Percentiles rank a stretch among this genome's conserved stretches.
phyloP scores from a whole-genome alignment of 345 rosid species.

The Eucalyptus curtisii region DNA sequence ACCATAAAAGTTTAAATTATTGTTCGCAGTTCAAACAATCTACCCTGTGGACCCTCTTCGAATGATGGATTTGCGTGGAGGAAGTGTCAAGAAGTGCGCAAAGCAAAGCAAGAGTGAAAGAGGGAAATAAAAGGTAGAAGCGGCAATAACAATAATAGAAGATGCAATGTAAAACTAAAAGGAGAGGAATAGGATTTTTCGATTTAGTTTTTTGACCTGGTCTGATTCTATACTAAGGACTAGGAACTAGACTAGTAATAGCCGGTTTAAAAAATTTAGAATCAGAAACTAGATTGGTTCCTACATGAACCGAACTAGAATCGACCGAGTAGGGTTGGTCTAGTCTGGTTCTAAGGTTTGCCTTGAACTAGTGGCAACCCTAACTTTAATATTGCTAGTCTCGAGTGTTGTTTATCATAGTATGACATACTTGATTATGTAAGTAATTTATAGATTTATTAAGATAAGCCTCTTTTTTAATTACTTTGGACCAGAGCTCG shows the following conservation, averaged over 20 bases:
- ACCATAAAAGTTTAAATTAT: background rate
- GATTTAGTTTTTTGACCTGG: background rate
- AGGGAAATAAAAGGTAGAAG: background rate
- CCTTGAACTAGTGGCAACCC: accelerated
- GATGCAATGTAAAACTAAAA: background rate
- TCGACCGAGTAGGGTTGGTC: accelerated
- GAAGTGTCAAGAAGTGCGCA: background rate
- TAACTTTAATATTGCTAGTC: background rate
- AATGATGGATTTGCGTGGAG: background rate
- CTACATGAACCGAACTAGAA: accelerated
- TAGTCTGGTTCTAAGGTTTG: background rate
- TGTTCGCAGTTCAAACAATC: no score
- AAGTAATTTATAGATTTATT: background rate
- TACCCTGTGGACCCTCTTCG: background rate
- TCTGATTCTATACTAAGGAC: background rate
- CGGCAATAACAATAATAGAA: background rate
- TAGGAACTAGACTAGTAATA: accelerated
- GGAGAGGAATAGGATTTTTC: background rate
- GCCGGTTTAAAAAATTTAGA: background rate
- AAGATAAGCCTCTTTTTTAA: background rate
- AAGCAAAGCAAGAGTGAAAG: background rate
- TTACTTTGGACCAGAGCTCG: accelerated
- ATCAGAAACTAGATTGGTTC: accelerated
- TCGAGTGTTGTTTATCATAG: background rate
- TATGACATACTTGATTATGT: background rate